Percentiles rank a stretch among this genome's conserved stretches.
phyloP scores from a whole-genome alignment of 371 early-diverging fungal species.

The Mucor ambiguus region DNA sequence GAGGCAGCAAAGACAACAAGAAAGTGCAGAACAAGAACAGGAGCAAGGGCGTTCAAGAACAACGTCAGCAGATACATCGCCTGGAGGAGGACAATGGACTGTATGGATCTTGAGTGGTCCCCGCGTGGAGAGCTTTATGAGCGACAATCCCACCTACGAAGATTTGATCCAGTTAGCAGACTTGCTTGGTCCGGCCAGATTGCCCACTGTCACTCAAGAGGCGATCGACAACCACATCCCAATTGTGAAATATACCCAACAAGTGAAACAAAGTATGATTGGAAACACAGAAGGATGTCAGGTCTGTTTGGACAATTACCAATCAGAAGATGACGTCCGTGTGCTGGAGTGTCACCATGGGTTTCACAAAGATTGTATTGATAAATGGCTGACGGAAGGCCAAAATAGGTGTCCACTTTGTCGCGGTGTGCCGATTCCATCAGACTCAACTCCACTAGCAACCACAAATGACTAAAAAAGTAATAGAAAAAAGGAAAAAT shows the following conservation, averaged over 20 bases:
- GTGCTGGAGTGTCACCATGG: slow-evolving; percentile 71
- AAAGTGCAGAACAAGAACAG: neutral
- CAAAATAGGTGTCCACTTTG: slow-evolving; percentile 34
- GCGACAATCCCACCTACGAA: slow-evolving; percentile 42
- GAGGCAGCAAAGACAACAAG: slow-evolving; percentile 11
- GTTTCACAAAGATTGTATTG: slow-evolving; percentile 83
- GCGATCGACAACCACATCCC: slow-evolving; percentile 38
- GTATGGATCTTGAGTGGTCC: slow-evolving; percentile 34
- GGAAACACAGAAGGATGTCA: slow-evolving; percentile 36
- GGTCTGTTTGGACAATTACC: slow-evolving; percentile 67
- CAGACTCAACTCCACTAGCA: neutral
- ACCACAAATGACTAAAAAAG: neutral
- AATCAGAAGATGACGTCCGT: slow-evolving; percentile 60
- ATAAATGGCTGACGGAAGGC: slow-evolving; percentile 63
- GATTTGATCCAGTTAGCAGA: slow-evolving; percentile 48
- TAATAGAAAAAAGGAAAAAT: neutral
- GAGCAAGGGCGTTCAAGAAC: neutral
- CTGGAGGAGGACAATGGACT: slow-evolving; percentile 24
- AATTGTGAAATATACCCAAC: slow-evolving; percentile 29
- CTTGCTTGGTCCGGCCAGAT: slow-evolving; percentile 57
- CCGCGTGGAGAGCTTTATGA: slow-evolving; percentile 15
- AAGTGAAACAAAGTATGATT: slow-evolving; percentile 28
- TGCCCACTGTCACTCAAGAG: slow-evolving; percentile 46
- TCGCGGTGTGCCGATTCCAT: slow-evolving; percentile 24
- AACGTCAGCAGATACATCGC: neutral